Evolutionary conservation across 1,284 basidiomycete species (phyloP).

Genomic region (Austropuccinia psidii): DNA sequence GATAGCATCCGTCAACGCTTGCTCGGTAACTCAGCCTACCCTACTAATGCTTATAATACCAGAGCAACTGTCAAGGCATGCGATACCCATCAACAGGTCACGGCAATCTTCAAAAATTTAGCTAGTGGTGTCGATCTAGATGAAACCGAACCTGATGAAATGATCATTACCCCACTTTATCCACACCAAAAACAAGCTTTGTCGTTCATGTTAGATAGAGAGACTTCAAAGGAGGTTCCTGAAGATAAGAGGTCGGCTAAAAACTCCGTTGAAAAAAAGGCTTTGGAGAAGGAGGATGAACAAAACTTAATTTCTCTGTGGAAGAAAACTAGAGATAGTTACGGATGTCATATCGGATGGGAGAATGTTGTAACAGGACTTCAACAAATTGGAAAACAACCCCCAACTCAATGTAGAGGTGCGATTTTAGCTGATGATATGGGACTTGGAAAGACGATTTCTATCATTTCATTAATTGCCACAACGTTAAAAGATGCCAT

Average conservation of each 20-base stretch:
- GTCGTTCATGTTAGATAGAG: constrained; percentile 89
- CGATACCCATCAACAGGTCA: constrained; percentile 78
- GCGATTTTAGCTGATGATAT: constrained; percentile 67
- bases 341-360: constrained; percentile 57
- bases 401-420: constrained; percentile 64
- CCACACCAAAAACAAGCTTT: constrained; percentile 97
- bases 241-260: background rate
- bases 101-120: constrained; percentile 82
- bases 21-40: constrained; percentile 37
- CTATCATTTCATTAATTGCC: constrained; percentile 79
- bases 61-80: background rate
- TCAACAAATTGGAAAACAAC: constrained; percentile 60
- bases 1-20: constrained; percentile 37
- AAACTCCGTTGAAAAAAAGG: background rate
- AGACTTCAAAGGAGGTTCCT: constrained; percentile 48
- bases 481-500: constrained; percentile 67
- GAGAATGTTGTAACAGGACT: constrained; percentile 77
- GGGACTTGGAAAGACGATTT: constrained; percentile 97
- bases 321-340: constrained; percentile 58
- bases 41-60: background rate
- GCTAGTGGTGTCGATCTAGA: constrained; percentile 74
- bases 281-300: constrained; percentile 43
- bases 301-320: constrained; percentile 66
- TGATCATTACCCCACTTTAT: constrained; percentile 81
- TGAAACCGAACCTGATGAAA: constrained; percentile 72